Base-by-base conservation (phyloP, 2,329 filamentous ascomycete genomes). In the Exutisphaerella laricina region DNA sequence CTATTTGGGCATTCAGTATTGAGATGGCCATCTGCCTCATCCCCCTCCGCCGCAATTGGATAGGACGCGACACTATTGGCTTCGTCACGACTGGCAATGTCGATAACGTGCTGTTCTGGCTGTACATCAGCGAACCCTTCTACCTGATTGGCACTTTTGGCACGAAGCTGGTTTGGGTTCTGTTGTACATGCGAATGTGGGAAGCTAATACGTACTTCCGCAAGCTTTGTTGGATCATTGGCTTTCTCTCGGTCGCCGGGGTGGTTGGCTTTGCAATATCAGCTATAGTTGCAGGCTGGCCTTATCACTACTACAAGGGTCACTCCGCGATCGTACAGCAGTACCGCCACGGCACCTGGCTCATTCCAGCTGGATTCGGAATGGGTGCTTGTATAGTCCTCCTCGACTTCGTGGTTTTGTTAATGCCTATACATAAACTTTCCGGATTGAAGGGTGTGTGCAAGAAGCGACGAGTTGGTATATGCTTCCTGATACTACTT, bases 141-240 rank as follows among this genome's bases (percentile, higher is more conserved):
- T 49, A 49, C 37, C 38, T 46, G 16, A 32, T 43, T 10, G 37
- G 26, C 16, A 49, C 47, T 2, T 46, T 26, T 17, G 39, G 43
- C 4, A 31, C 36, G 14, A 49, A 49, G 22, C 22, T 49, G 16
- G 43, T 30, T 5, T 43, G 39, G 47, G 43, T 46, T 13, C 18
- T 46, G 13, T 28, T 49, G 7, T 49, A 49, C 20, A 21, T 49
- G 31, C 40, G 47, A 16, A 43, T 49, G 40, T 49, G 46, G 46
- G 46, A 49, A n/a, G 39, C 41, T n/a, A 49, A 49, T 14, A 49
- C 43, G 5, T 6, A 13, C 12, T 49, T 49, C 20, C 47, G 43
- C n/a, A 44, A 46, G 23, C 8, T 43, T 3, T 49, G 47, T 40
- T 49, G 43, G 40, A 17, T 30, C 12, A 44, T 43, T 2, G 18